A percentile compares a stretch with the other conserved stretches of the same genome.
phyloP scores from a whole-genome alignment of 495 filamentous ascomycete genomes.

The Oleoguttula mirabilis region DNA sequence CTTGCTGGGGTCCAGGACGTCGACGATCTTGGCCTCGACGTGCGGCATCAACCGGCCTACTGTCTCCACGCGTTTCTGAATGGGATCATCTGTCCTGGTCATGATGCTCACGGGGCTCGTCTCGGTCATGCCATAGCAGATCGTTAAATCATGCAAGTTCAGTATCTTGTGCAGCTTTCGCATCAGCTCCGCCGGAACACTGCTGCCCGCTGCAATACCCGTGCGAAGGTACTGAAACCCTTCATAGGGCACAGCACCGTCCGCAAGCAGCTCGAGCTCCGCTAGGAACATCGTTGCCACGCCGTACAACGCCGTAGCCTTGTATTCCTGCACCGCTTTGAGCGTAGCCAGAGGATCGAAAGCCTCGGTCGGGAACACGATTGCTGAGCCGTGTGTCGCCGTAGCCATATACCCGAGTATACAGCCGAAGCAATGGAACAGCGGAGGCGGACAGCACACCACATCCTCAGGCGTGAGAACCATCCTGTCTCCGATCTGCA shows the following conservation, averaged over 20 bases:
- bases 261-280: slow-evolving; percentile 61
- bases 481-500: slow-evolving; percentile 72
- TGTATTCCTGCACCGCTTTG: slow-evolving; percentile 57
- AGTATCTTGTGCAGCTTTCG: slow-evolving; percentile 59
- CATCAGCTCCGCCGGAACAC: slow-evolving; percentile 77
- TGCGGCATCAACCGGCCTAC: slow-evolving; percentile 76
- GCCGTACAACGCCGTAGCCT: slow-evolving; percentile 77
- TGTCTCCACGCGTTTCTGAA: slow-evolving; percentile 62
- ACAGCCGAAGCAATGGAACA: slow-evolving; percentile 89
- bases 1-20: slow-evolving; percentile 41
- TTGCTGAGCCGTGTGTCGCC: slow-evolving; percentile 66
- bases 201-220: slow-evolving; percentile 83
- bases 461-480: slow-evolving; percentile 57
- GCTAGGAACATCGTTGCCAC: slow-evolving; percentile 94
- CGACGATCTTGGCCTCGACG: slow-evolving; percentile 72
- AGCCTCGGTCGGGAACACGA: slow-evolving; percentile 77
- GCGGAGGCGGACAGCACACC: slow-evolving; percentile 74
- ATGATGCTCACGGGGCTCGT: slow-evolving; percentile 84
- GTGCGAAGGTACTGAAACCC: slow-evolving; percentile 66
- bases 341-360: slow-evolving; percentile 72
- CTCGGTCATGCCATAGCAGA: slow-evolving; percentile 99
- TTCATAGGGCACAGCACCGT: slow-evolving; percentile 37
- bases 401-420: slow-evolving; percentile 92
- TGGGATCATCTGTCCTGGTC: slow-evolving; percentile 73
- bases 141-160: slow-evolving; percentile 75